Conservation (phyloP, 768 basidiomycete genomes). For the Astraeus odoratus region DNA sequence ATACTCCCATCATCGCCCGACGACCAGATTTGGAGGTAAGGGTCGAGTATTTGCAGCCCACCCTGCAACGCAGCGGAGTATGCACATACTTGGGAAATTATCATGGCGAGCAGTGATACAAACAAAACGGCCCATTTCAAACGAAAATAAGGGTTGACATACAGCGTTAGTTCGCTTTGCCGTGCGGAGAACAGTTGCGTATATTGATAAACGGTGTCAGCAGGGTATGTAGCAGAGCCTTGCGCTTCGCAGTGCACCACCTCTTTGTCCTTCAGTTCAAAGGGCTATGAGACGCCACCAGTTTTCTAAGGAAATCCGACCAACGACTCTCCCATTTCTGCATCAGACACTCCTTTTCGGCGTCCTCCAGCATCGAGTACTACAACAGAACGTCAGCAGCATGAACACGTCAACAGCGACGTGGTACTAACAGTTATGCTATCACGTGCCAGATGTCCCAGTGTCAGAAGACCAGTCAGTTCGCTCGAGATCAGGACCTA, state of each 20-base stretch:
- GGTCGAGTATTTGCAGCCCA: no score
- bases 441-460: conserved; percentile 58
- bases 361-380: conserved; percentile 45
- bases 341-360: conserved; percentile 41
- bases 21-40: no score
- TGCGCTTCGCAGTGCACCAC: no score
- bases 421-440: conserved; percentile 45
- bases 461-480: conserved; percentile 53
- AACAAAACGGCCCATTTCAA: no score
- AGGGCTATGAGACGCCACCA: conserved; percentile 14
- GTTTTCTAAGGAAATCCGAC: conserved; percentile 37
- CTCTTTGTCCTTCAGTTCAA: neutral
- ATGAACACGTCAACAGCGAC: neutral
- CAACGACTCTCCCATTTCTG: conserved; percentile 42
- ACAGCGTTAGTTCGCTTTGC: no score
- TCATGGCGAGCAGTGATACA: no score
- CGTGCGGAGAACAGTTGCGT: no score
- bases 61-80: neutral
- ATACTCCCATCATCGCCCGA: no score
- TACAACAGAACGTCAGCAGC: conserved; percentile 16
- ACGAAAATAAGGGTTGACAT: no score
- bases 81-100: no score
- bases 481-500: conserved; percentile 67
- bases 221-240: no score
- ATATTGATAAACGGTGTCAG: no score